Evolutionary conservation across 192 early-diverging fungal genomes (phyloP).

Genomic region (Entomortierella beljakovae): DNA sequence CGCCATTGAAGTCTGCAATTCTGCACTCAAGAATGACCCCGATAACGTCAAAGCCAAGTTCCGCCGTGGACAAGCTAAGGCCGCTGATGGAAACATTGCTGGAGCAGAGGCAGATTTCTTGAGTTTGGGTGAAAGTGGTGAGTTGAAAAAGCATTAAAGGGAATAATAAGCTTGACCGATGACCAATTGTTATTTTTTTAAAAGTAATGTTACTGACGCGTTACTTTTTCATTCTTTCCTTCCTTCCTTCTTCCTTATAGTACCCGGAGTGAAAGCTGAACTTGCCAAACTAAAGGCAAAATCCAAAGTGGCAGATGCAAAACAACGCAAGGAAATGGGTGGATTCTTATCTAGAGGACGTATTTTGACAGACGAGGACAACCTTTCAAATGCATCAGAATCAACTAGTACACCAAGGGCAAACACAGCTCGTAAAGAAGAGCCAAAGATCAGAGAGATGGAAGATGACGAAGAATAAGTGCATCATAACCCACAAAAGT

Average conservation of each 20-base stretch:
- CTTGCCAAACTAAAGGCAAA: conserved; percentile 39
- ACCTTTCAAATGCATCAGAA: conserved; percentile 1
- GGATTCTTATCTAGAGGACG: conserved; percentile 55
- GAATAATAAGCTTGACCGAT: too few species aligned
- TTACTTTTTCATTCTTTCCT: too few species aligned
- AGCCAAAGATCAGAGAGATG: conserved; percentile 49
- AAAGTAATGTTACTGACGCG: too few species aligned
- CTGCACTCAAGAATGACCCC: conserved; percentile 54
- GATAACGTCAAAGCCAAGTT: conserved; percentile 57
- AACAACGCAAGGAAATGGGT: conserved; percentile 54
- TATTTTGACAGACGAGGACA: conserved; percentile 45
- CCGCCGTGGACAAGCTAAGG: conserved; percentile 58
- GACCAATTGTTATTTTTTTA: too few species aligned
- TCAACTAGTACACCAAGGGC: neutral
- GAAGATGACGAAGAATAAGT: conserved; percentile 45
- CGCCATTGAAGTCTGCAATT: conserved; percentile 51
- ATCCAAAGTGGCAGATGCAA: conserved; percentile 50
- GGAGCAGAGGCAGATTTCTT: conserved; percentile 53
- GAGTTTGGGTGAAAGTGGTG: conserved; percentile 50
- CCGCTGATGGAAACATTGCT: conserved; percentile 50
- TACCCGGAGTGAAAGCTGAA: conserved; percentile 54
- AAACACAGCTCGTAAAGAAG: conserved; percentile 11
- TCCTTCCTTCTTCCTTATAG: conserved; percentile 14
- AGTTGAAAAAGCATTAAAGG: too few species aligned
- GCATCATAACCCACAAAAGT: too few species aligned